These are phyloP conservation scores for Colletotrichum zoysiae DNA, from an alignment of 2,329 filamentous ascomycete species.

Conservation along the genomic window DNA sequence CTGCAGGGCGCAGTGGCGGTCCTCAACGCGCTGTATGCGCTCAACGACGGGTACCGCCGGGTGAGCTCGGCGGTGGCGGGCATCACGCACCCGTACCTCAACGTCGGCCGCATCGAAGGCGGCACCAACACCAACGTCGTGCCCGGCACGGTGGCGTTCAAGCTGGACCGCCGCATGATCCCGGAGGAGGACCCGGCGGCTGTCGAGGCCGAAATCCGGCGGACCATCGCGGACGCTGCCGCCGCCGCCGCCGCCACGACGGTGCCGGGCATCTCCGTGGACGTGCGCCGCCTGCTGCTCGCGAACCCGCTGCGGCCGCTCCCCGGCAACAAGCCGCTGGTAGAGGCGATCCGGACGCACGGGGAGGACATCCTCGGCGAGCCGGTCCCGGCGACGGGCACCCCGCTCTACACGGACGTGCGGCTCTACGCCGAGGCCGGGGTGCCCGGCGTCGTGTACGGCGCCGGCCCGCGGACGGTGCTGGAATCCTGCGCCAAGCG, in stretches of 20 bases:
- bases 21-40: slow-evolving; percentile 33
- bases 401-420: slow-evolving; percentile 34
- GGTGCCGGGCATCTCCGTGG: slow-evolving; percentile 17
- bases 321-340: slow-evolving; percentile 21
- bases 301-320: slow-evolving; percentile 28
- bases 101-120: slow-evolving; percentile 39
- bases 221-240: slow-evolving; percentile 19
- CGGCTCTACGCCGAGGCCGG: slow-evolving; percentile 38
- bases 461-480: slow-evolving; percentile 35
- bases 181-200: slow-evolving; percentile 23
- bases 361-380: slow-evolving; percentile 12
- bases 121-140: slow-evolving; percentile 39
- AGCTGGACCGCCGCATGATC: slow-evolving; percentile 38
- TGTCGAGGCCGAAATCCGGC: slow-evolving; percentile 34
- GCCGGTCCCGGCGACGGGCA: slow-evolving; percentile 17
- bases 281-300: slow-evolving; percentile 26
- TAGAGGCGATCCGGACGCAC: slow-evolving; percentile 28
- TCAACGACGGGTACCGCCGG: slow-evolving; percentile 24
- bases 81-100: slow-evolving; percentile 38
- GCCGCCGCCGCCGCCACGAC: background rate
- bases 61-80: slow-evolving; percentile 26
- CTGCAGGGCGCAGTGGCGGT: slow-evolving; percentile 31
- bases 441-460: slow-evolving; percentile 33
- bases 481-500: slow-evolving; percentile 38
- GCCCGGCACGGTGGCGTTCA: slow-evolving; percentile 33